Percentiles rank a stretch among this genome's conserved stretches.
Conservation (phyloP, 169 alveolate genomes). For the Fabrea salina region DNA sequence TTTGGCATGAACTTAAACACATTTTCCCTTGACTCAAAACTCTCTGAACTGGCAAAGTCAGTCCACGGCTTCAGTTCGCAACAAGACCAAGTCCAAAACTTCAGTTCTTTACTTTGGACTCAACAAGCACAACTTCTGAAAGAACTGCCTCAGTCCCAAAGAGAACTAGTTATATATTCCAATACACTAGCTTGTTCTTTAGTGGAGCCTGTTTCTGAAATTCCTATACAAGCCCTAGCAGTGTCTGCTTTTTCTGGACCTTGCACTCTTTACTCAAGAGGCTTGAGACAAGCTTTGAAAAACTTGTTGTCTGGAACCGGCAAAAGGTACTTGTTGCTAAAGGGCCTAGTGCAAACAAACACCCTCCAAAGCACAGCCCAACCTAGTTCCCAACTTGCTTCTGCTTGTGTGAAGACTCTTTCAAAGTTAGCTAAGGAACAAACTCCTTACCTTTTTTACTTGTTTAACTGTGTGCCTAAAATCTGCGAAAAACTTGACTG, state of each 20-base stretch:
- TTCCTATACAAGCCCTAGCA: neutral
- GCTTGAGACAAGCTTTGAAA: neutral
- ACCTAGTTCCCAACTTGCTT: neutral
- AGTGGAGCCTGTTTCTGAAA: too few relatives aligned
- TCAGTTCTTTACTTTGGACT: too few relatives aligned
- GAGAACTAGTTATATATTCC: too few relatives aligned
- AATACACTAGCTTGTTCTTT: too few relatives aligned
- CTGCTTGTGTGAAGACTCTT: neutral
- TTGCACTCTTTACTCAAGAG: neutral
- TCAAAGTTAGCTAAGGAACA: neutral
- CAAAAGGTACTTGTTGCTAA: neutral
- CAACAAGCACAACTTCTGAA: too few relatives aligned
- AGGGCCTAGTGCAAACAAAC: neutral
- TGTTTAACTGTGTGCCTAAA: neutral
- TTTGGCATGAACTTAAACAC: constrained; percentile 12
- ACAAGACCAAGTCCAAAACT: neutral
- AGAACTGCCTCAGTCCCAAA: too few relatives aligned
- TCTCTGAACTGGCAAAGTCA: neutral
- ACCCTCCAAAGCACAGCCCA: neutral
- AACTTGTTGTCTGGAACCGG: neutral
- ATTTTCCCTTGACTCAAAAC: constrained; percentile 2
- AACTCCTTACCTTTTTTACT: neutral
- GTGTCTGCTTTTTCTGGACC: neutral
- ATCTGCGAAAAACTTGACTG: neutral
- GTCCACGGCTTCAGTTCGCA: neutral